A percentile compares a stretch with the other conserved stretches of the same genome.
phyloP scores from a whole-genome alignment of 352 stramenopile species.

The Globisporangium perplexum region DNA sequence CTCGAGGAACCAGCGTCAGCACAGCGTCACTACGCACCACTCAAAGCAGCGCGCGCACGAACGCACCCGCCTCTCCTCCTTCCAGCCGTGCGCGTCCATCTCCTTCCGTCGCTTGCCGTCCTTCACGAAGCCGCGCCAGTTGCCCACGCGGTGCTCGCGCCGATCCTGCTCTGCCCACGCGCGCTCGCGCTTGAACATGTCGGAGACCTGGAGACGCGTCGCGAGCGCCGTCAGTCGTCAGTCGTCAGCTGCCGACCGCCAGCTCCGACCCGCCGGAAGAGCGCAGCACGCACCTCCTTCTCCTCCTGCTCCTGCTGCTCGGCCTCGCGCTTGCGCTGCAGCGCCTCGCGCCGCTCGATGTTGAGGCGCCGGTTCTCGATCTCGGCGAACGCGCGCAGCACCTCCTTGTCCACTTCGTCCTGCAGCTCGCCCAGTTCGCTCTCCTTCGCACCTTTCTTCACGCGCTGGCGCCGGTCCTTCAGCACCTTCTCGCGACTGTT shows the following conservation, averaged over 20 bases:
- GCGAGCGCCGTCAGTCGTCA: not conserved
- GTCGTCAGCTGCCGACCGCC: no score
- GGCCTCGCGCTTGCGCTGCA: conserved; percentile 60
- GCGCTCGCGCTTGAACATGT: conserved; percentile 71
- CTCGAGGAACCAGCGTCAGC: not conserved
- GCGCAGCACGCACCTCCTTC: conserved; percentile 34
- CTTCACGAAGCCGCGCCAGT: conserved; percentile 78
- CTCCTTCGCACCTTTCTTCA: conserved; percentile 82
- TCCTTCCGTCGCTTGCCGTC: conserved; percentile 65
- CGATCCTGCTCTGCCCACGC: conserved; percentile 75
- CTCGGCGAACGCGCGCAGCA: conserved; percentile 79
- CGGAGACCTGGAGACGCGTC: conserved; percentile 14
- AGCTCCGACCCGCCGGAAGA: no score
- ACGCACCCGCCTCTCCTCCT: conserved; percentile 59
- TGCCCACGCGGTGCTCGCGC: conserved; percentile 70
- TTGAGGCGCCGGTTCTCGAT: conserved; percentile 77
- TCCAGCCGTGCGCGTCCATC: conserved; percentile 47
- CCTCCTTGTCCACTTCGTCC: conserved; percentile 64
- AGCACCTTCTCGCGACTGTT: conserved; percentile 60
- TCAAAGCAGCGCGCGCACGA: not conserved
- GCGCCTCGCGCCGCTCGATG: conserved; percentile 65
- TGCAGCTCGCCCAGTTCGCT: conserved; percentile 54
- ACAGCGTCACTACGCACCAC: not conserved
- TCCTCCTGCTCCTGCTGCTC: conserved; percentile 75
- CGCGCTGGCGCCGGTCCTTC: conserved; percentile 62